phyloP scores from a whole-genome alignment of 441 rosid species.

The Corymbia calophylla region DNA sequence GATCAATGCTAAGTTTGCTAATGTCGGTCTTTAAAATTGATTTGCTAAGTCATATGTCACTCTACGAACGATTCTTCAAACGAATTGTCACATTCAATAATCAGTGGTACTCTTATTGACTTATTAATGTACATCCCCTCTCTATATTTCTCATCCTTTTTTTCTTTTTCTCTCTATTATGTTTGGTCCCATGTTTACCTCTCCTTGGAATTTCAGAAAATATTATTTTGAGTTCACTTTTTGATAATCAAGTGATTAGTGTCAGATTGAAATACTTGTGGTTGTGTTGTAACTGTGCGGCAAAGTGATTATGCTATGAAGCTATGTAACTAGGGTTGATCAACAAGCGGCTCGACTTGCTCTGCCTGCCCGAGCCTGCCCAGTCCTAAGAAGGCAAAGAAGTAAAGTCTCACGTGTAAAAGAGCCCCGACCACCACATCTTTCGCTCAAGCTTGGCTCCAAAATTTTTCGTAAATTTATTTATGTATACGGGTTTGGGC shows the following conservation, averaged over 20 bases:
- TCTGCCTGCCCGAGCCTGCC: neutral
- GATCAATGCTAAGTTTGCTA: too few species aligned
- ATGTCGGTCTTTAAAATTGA: too few species aligned
- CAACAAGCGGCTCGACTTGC: fast-evolving
- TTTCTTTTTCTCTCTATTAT: neutral
- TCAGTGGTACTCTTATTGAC: too few species aligned
- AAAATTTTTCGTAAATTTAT: neutral
- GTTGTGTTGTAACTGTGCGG: neutral
- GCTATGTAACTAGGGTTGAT: fast-evolving
- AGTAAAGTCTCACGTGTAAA: fast-evolving
- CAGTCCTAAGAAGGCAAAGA: fast-evolving
- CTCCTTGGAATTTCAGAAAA: neutral
- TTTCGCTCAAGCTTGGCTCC: neutral
- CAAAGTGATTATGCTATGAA: fast-evolving
- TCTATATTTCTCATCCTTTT: neutral
- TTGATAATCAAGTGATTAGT: neutral
- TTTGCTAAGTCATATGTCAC: too few species aligned
- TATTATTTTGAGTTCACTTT: neutral
- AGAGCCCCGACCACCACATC: fast-evolving
- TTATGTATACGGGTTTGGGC: fast-evolving
- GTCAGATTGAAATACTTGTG: neutral
- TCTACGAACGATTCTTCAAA: too few species aligned
- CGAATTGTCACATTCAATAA: too few species aligned
- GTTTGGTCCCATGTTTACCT: neutral
- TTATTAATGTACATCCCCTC: neutral